Conservation (phyloP, 163 green algal genomes). For the Prototheca cutis region DNA sequence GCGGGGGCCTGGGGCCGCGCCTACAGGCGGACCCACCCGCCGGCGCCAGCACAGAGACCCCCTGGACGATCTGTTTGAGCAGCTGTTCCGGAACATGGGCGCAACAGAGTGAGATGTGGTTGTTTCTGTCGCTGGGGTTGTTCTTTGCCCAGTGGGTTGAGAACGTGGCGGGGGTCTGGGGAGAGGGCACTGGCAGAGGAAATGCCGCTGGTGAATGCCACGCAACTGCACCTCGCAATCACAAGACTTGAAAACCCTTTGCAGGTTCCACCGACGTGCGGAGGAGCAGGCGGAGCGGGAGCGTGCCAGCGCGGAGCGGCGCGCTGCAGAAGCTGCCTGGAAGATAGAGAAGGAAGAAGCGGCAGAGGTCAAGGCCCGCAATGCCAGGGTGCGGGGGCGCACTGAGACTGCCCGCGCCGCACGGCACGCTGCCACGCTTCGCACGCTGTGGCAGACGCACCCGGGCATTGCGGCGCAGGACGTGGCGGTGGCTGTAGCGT, state of each 20-base stretch:
- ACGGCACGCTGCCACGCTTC: slow-evolving; percentile 24
- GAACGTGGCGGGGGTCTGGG: too few species aligned
- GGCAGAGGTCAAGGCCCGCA: slow-evolving; percentile 9
- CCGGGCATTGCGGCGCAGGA: slow-evolving; percentile 15
- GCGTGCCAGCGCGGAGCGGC: slow-evolving; percentile 7
- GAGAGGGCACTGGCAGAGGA: too few species aligned
- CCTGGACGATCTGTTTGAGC: slow-evolving; percentile 18
- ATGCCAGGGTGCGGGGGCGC: slow-evolving; percentile 8
- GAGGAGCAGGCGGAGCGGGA: slow-evolving; percentile 4
- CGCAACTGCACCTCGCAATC: too few species aligned
- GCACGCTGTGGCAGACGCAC: slow-evolving; percentile 32
- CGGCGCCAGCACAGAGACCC: not conserved
- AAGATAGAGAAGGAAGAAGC: slow-evolving; percentile 26
- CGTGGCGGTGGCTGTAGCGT: slow-evolving; percentile 4
- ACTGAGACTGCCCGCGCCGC: slow-evolving; percentile 17
- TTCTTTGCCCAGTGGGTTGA: too few species aligned
- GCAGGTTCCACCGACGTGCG: slow-evolving; percentile 7
- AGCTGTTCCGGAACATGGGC: slow-evolving; percentile 15
- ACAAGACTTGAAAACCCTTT: too few species aligned
- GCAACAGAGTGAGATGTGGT: too few species aligned
- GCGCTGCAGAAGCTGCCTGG: slow-evolving; percentile 10
- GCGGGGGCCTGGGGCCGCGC: too few species aligned
- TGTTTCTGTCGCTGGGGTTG: too few species aligned
- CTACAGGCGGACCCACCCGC: too few species aligned
- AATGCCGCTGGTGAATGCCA: too few species aligned